Conservation (phyloP, 116 monocot species). For the Papilionanthe hybrid region DNA sequence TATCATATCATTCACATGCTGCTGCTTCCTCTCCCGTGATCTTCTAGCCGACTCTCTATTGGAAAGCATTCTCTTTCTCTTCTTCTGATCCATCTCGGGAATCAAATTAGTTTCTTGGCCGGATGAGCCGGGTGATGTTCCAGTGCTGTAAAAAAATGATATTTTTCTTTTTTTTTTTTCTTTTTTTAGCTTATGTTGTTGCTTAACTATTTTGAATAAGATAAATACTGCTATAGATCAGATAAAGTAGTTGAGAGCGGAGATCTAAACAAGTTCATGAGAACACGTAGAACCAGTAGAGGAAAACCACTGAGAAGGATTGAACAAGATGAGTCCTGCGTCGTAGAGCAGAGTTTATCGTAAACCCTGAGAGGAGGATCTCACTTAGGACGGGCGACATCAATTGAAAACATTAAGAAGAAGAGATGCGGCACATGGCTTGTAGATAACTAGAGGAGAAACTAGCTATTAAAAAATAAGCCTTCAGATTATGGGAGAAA, state of each 20-base stretch:
- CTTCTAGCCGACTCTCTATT: constrained; percentile 39
- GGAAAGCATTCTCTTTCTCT: constrained; percentile 36
- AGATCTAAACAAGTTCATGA: constrained; percentile 27
- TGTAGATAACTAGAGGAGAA: background rate
- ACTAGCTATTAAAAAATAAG: background rate
- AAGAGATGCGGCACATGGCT: constrained; percentile 25
- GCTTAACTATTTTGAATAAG: background rate
- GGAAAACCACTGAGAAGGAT: constrained; percentile 71
- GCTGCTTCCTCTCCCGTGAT: constrained; percentile 37
- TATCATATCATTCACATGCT: constrained; percentile 34
- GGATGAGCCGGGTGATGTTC: constrained; percentile 20
- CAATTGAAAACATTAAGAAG: constrained; percentile 33
- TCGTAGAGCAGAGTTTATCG: constrained; percentile 59
- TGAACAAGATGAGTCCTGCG: constrained; percentile 52
- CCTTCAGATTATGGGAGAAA: no score
- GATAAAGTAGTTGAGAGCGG: background rate
- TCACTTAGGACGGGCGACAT: constrained; percentile 72
- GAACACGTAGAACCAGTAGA: constrained; percentile 81
- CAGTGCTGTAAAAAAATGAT: background rate
- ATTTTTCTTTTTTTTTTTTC: constrained; percentile 16
- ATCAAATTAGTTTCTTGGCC: constrained; percentile 13
- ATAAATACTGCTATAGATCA: background rate
- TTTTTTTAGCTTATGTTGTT: constrained; percentile 14
- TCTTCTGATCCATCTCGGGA: constrained; percentile 23
- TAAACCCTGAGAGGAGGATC: constrained; percentile 64